Evolutionary conservation across 228 moss, liverwort and hornwort species (phyloP).

Genomic region (Sphagnum magellanicum): DNA sequence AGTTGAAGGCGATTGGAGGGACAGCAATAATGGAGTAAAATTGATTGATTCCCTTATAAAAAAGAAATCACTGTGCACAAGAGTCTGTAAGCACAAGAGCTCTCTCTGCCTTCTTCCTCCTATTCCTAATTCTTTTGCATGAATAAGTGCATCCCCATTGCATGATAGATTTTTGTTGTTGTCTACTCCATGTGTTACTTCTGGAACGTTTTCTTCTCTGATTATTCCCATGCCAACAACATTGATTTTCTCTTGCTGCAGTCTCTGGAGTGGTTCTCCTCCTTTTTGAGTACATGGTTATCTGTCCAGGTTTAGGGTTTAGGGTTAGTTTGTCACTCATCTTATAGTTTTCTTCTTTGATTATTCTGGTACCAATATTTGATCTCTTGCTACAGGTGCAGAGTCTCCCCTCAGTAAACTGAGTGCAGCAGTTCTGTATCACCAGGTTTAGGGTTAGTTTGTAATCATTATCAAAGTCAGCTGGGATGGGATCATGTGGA

Average conservation of each 20-base stretch:
- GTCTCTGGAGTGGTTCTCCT: background rate
- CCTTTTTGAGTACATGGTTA: no score
- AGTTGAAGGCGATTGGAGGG: slow-evolving; percentile 50
- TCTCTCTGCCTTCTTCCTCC: background rate
- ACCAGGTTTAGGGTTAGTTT: no score
- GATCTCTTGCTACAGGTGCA: no score
- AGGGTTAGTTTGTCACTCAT: no score
- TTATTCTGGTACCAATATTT: no score
- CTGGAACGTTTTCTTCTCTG: no score
- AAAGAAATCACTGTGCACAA: background rate
- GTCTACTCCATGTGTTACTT: background rate
- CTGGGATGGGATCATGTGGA: no score
- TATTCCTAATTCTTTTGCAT: background rate
- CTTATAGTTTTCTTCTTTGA: no score
- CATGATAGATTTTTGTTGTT: background rate
- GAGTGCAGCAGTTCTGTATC: no score
- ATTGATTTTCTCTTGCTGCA: background rate
- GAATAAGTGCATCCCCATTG: background rate
- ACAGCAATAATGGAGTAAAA: slow-evolving; percentile 45
- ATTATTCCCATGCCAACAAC: background rate
- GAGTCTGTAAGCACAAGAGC: background rate
- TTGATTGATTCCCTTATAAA: background rate
- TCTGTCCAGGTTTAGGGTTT: no score
- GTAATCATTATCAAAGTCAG: no score
- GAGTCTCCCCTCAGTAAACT: no score